Base-by-base conservation (phyloP, 805 yeast genomes). In the Gaillardinia entomophila region DNA sequence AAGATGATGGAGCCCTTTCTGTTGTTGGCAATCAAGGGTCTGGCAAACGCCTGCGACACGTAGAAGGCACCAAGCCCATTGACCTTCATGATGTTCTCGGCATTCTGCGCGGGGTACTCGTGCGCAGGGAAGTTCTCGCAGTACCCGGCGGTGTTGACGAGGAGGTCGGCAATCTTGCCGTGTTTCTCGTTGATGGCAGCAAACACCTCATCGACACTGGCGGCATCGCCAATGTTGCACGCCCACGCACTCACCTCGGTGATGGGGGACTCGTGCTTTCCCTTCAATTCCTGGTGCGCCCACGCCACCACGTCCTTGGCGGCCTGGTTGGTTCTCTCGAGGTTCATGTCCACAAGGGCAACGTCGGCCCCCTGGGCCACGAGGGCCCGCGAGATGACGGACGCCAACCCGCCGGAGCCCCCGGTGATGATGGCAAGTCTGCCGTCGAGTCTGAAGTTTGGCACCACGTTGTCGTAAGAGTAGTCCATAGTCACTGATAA, bases 61-160 rank as follows among this genome's bases (percentile, higher is more conserved):
- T 78, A 82, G 44, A 82, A 68, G 3, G 89, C 74, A 12, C 92
- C 94, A 60, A 81, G 60, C 14, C 82, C 70, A 57, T 84, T 82
- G 37, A 82, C 90, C 48, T 78, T 72, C 59, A 82, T 68, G 37
- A 83, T 61, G 26, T 71, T 72, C 46, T 79, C 84, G 31, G 87
- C 84, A 48, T 78, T 79, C 31, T 59, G 55, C 26, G 86, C 74
- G 16, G 89, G 88, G 60, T 83, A 82, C 33, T 80, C 83, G 47
- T 79, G 75, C 17, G 90, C 90, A 2, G 86, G 75, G 61, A 69
- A 74, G 67, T 83, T 83, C 58, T 83, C 88, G 52, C 88, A 80
- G 64, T 79, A 83, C 11, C 94, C 92, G n/a, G 94, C 92, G 32
- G 87, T 72, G 66, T 83, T 82, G 39, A 83, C 71, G 45, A 83